A percentile compares a stretch with the other conserved stretches of the same genome.
phyloP scores from a whole-genome alignment of 495 filamentous ascomycete species.

The Endocarpon pusillum region DNA sequence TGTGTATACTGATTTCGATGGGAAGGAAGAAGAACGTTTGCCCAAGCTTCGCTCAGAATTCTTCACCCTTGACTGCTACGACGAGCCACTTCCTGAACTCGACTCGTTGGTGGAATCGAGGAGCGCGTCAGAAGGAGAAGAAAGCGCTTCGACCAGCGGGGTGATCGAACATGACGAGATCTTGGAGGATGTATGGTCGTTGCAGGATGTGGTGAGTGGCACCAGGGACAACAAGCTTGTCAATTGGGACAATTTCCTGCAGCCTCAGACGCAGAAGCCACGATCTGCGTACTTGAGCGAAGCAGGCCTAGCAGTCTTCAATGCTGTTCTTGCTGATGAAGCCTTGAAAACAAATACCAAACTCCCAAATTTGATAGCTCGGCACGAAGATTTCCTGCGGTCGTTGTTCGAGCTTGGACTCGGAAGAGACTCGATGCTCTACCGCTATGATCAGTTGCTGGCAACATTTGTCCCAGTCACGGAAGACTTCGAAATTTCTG shows the following conservation, averaged over 20 bases:
- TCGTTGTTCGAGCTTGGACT: slow-evolving; percentile 57
- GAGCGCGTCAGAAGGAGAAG: too few relatives aligned
- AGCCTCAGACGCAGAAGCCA: slow-evolving; percentile 23
- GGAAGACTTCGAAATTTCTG: slow-evolving; percentile 44
- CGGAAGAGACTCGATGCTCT: slow-evolving; percentile 67
- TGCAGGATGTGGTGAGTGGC: slow-evolving; percentile 12
- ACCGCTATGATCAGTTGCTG: slow-evolving; percentile 43
- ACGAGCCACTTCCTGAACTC: too few relatives aligned
- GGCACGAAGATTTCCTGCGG: slow-evolving; percentile 40
- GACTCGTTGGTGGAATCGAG: too few relatives aligned
- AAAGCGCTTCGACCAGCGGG: too few relatives aligned
- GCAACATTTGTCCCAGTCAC: slow-evolving; percentile 39
- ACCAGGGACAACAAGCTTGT: slow-evolving; percentile 22
- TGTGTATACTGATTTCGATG: too few relatives aligned
- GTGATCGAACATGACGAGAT: slow-evolving; percentile 11
- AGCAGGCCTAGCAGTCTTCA: slow-evolving; percentile 53
- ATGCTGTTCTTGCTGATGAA: slow-evolving; percentile 38
- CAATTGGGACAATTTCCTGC: slow-evolving; percentile 46
- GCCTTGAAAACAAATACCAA: too few relatives aligned
- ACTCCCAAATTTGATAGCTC: too few relatives aligned
- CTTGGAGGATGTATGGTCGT: slow-evolving; percentile 34
- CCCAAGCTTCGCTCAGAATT: too few relatives aligned
- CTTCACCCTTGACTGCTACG: too few relatives aligned
- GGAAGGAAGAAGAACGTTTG: too few relatives aligned
- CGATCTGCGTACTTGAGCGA: slow-evolving; percentile 57